A percentile compares a stretch with the other conserved stretches of the same genome.
phyloP scores from a whole-genome alignment of 768 basidiomycete genomes.

The Amanita subjunquillea region DNA sequence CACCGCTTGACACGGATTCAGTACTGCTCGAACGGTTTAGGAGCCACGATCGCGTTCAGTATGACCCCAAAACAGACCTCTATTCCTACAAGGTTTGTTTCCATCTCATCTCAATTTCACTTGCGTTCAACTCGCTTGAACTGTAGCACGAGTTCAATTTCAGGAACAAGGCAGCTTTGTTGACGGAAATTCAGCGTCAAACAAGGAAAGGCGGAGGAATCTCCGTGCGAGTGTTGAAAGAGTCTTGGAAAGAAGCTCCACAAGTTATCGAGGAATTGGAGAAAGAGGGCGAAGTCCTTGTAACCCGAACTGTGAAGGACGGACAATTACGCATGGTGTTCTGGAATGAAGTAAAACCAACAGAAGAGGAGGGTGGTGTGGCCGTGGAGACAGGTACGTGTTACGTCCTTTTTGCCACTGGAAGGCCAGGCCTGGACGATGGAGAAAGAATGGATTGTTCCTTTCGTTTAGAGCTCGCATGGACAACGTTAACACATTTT shows the following conservation, averaged over 20 bases:
- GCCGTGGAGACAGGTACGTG: constrained; percentile 70
- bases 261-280: constrained; percentile 83
- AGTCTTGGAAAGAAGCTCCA: constrained; percentile 86
- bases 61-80: constrained; percentile 76
- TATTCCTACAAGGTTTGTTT: constrained; percentile 73
- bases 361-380: constrained; percentile 56
- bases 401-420: neutral
- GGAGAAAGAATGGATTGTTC: neutral
- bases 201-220: constrained; percentile 80
- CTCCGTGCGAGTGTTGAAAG: constrained; percentile 74
- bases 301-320: constrained; percentile 80
- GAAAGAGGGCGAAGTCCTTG: constrained; percentile 77
- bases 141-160: constrained; percentile 77
- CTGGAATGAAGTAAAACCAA: constrained; percentile 73
- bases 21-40: constrained; percentile 74
- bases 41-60: constrained; percentile 68
- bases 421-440: neutral
- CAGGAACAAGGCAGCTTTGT: constrained; percentile 70
- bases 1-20: constrained; percentile 63
- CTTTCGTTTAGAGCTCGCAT: neutral
- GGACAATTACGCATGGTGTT: constrained; percentile 78
- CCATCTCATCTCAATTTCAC: neutral
- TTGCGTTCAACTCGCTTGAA: neutral
- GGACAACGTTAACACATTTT: neutral
- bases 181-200: constrained; percentile 80